Base-by-base conservation (phyloP, 2,329 filamentous ascomycete genomes). In the Fusarium coicis region DNA sequence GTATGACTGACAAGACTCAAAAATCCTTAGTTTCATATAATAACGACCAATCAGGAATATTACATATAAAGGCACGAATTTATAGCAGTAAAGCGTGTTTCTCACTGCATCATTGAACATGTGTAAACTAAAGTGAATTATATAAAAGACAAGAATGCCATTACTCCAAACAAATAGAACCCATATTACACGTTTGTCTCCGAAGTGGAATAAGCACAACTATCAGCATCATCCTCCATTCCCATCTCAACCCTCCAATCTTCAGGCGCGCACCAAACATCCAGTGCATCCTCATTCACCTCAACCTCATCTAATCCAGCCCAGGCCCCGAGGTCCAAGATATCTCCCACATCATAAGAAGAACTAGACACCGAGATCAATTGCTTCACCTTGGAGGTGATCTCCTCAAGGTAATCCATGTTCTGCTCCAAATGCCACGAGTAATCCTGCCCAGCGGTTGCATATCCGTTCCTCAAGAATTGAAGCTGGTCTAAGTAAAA, bases 221-320 rank as follows among this genome's bases (percentile, higher is more conserved):
- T 55, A 5, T 55, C 53, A n/a, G 2, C 53, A 32, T 55, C 53
- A 32, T 56, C 53, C n/a, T 56, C 53, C 37, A 56, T 16, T 4
- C 37, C 53, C 53, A 56, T 46, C 39, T 56, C 39, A 44, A 56
- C 53, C 16, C 37, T 56, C 53, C 53, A 56, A 21, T 56, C 53
- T 3, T 56, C 53, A 8, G 53, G 53, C 4, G 53, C 37, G 1
- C 28, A 56, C 53, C 53, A 56, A 34, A 56, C 39, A 26, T 56
- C 53, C 28, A 56, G 14, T 5, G 39, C 53, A 46, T 56, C 39
- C 28, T 56, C 39, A 26, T 32, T 46, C 8, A 56, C 28, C 39
- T 46, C 53, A 7, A 34, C 16, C 21, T 56, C 53, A 6, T 46
- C 53, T 0, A 46, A 34, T 3, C 53, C 53, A 0, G 21, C 26